These are phyloP conservation scores for Tulasnella sp. DNA, from an alignment of 768 basidiomycete genomes.

Conservation along the genomic window DNA sequence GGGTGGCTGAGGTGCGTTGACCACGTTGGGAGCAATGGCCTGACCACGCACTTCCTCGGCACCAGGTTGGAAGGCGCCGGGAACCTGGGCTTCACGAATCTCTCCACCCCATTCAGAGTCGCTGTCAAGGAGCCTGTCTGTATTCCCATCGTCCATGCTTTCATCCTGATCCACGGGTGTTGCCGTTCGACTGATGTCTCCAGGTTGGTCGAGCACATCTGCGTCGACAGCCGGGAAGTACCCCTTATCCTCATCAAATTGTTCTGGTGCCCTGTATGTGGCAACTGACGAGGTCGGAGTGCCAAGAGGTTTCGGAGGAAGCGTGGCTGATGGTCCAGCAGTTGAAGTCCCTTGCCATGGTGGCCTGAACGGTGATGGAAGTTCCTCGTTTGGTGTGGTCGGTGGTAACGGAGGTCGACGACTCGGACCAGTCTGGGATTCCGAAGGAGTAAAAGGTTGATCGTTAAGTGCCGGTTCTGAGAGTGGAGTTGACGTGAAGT, in stretches of 20 bases:
- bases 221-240: slow-evolving; percentile 13
- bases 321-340: not conserved
- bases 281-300: slow-evolving; percentile 34
- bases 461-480: not conserved
- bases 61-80: slow-evolving; percentile 35
- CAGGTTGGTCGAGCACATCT: not conserved
- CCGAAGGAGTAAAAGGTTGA: not conserved
- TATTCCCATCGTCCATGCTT: slow-evolving; percentile 1
- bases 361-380: slow-evolving; percentile 34
- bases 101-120: not conserved
- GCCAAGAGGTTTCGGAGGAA: not conserved
- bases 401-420: slow-evolving; percentile 29
- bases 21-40: slow-evolving; percentile 20
- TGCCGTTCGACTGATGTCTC: not conserved
- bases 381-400: slow-evolving; percentile 30
- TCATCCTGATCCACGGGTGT: slow-evolving; percentile 7
- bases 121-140: not conserved
- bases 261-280: slow-evolving; percentile 44
- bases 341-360: not conserved
- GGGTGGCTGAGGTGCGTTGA: not conserved
- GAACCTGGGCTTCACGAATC: not conserved
- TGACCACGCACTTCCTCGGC: slow-evolving; percentile 38
- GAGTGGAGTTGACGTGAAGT: not conserved
- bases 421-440: slow-evolving; percentile 6
- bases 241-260: slow-evolving; percentile 33